Evolutionary conservation across 2,329 filamentous ascomycete species (phyloP).

Genomic region (Curvularia spicifera): DNA sequence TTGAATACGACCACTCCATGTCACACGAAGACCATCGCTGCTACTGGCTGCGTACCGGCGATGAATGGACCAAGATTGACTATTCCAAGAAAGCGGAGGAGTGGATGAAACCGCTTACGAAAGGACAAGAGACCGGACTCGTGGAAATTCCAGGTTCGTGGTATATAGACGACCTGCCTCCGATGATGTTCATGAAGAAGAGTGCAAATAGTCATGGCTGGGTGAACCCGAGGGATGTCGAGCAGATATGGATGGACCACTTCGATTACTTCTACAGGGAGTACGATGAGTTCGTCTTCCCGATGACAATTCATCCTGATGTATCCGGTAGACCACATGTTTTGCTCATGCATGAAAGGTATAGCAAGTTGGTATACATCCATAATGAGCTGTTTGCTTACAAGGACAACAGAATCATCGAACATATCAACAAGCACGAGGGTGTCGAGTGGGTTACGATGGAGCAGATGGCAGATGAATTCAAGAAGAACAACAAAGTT

Average conservation of each 20-base stretch:
- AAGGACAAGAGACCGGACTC: neutral
- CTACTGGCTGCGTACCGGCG: constrained; percentile 69
- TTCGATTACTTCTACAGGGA: constrained; percentile 78
- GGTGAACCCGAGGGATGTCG: constrained; percentile 63
- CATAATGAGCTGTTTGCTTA: neutral
- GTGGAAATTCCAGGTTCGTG: constrained; percentile 30
- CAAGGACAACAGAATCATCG: constrained; percentile 60
- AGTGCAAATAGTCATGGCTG: constrained; percentile 70
- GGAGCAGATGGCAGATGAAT: constrained; percentile 74
- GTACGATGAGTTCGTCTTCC: constrained; percentile 78
- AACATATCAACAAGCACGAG: constrained; percentile 69
- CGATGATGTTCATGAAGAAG: constrained; percentile 76
- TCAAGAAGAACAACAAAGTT: constrained; percentile 69
- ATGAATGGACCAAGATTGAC: constrained; percentile 72
- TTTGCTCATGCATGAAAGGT: constrained; percentile 75
- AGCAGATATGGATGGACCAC: constrained; percentile 70
- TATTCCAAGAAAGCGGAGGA: constrained; percentile 66
- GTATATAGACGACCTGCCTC: constrained; percentile 66
- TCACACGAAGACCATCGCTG: constrained; percentile 68
- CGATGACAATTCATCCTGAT: constrained; percentile 78
- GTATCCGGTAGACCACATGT: constrained; percentile 70
- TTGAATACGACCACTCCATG: constrained; percentile 74
- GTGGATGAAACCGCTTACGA: constrained; percentile 65
- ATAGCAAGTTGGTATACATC: constrained; percentile 20
- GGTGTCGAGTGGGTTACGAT: constrained; percentile 72